Conservation (phyloP, 116 monocot genomes). For the Cymodocea nodosa region DNA sequence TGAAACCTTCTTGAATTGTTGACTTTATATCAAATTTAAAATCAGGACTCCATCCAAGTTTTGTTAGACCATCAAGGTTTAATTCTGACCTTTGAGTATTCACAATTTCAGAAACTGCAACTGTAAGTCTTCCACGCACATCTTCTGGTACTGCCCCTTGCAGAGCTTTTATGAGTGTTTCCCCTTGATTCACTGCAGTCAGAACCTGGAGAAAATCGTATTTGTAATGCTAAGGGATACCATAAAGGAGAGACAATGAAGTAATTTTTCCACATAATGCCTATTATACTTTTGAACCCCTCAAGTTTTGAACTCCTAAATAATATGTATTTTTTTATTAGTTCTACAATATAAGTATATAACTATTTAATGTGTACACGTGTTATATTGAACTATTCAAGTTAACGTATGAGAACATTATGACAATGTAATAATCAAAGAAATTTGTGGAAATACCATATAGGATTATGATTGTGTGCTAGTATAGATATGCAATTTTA, state of each 20-base stretch:
- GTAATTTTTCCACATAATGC: too few species aligned
- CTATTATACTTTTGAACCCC: too few species aligned
- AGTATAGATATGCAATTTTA: too few species aligned
- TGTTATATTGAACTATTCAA: too few species aligned
- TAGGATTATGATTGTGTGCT: too few species aligned
- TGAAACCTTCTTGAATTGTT: conserved; percentile 6
- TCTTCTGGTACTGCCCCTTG: conserved; percentile 86
- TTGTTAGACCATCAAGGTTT: conserved; percentile 34
- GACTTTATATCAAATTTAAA: conserved; percentile 19
- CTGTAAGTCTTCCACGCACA: conserved; percentile 77
- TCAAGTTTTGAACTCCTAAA: too few species aligned
- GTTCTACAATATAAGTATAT: too few species aligned
- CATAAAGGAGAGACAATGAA: not conserved
- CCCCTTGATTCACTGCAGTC: conserved; percentile 59
- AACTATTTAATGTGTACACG: too few species aligned
- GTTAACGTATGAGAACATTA: too few species aligned
- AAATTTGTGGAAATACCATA: too few species aligned
- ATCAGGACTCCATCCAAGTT: conserved; percentile 30
- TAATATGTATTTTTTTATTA: too few species aligned
- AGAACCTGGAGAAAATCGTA: conserved; percentile 43
- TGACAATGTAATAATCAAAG: too few species aligned
- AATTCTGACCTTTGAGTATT: conserved; percentile 44
- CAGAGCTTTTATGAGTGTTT: conserved; percentile 82
- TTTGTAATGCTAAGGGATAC: not conserved
- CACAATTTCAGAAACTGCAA: conserved; percentile 53